These are phyloP conservation scores for Tilletiopsis washingtonensis DNA, from an alignment of 1,284 basidiomycete genomes.

Conservation along the genomic window DNA sequence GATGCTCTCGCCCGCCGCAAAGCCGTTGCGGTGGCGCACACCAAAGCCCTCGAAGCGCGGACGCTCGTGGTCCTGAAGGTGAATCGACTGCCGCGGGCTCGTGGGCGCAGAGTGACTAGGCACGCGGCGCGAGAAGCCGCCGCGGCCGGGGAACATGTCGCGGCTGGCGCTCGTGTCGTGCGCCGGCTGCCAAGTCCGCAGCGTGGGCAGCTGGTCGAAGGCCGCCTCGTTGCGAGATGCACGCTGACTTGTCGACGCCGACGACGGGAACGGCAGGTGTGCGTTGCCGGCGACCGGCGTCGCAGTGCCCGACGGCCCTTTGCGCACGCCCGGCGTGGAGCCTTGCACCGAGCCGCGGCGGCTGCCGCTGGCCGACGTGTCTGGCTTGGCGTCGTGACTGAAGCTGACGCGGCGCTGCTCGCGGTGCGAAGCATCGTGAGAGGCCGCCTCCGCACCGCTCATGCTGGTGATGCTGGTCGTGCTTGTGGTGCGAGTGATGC, in stretches of 20 bases:
- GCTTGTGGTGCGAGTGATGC: not conserved
- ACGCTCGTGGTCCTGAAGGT: not conserved
- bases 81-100: constrained; percentile 19
- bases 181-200: not conserved
- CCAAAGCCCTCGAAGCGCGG: not conserved
- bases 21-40: not conserved
- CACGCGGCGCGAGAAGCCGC: no score
- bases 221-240: not conserved
- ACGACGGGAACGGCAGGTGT: no score
- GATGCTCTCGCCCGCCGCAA: not conserved
- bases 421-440: not conserved
- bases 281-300: no score
- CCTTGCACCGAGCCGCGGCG: no score
- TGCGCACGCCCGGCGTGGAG: no score
- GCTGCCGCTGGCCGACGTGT: not conserved
- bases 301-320: no score
- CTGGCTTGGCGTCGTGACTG: not conserved
- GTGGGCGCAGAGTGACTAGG: constrained; percentile 4
- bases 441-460: not conserved
- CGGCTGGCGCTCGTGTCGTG: no score
- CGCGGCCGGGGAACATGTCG: no score
- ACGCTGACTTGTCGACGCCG: no score
- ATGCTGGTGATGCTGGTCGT: not conserved
- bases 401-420: constrained; percentile 4
- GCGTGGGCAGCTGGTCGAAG: not conserved